Base-by-base conservation (phyloP, 495 filamentous ascomycete species). In the Clohesyomyces aquaticus region DNA sequence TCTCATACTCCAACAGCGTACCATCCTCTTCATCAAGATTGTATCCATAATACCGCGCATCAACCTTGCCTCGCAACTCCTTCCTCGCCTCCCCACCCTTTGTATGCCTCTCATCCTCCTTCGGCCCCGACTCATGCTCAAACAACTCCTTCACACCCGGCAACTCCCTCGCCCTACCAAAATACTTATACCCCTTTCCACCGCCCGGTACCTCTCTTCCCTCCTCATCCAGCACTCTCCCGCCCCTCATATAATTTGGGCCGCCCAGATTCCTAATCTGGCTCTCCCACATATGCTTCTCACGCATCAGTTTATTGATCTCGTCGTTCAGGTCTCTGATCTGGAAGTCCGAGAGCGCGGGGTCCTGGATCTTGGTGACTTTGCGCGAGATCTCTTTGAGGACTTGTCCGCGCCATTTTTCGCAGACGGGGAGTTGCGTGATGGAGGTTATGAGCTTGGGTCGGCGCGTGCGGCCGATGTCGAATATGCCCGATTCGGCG, bases 301-400 rank as follows among this genome's bases (percentile, higher is more conserved):
- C 94, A 54, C 91, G 87, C 90, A 98, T 96, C 51, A 95, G 84
- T 77, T 96, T 96, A 79, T 98, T 98, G 81, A 98, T 96, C 78
- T 98, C 95, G 76, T 98, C 94, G 77, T 98, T 98, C 67, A 98
- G 81, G 75, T 98, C 94, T 61, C 94, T 88, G 77, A 98, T 93
- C 79, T 98, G 94, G 79, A 87, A 97, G 80, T 98, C 94, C 77
- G 86, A 90, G 14, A 98, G 82, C 27, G 87, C 87, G 6, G 81
- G 76, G 67, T 98, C 95, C 74, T 98, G 94, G 79, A 98, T 98
- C 69, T 91, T 89, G 48, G 91, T 87, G 21, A 98, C 90, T 76
- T 98, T 98, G 74, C 94, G 91, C 58, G 90, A 94, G 73, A 98
- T 90, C 72, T 98, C 94, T 73, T 96, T 96, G 47, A 98, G 88